Percentiles rank a stretch among this genome's conserved stretches.
Evolutionary conservation across 2,329 filamentous ascomycete species (phyloP).

Genomic region (Phoma sp.): DNA sequence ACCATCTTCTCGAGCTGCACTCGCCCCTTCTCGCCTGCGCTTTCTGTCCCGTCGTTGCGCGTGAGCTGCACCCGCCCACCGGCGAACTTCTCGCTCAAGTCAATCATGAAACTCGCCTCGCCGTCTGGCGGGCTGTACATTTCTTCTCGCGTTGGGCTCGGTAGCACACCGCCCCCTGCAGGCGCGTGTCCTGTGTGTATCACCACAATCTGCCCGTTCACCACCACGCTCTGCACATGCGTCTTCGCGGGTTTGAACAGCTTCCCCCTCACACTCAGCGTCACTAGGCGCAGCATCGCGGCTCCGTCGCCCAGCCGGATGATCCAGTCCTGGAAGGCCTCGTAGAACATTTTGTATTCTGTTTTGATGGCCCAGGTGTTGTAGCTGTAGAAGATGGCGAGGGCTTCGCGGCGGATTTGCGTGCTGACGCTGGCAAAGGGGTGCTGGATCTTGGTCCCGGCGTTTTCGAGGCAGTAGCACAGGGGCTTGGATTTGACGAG

Average conservation of each 20-base stretch:
- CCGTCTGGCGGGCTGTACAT: conserved; percentile 44
- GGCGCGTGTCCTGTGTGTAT: conserved; percentile 18
- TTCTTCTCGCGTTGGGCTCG: conserved; percentile 21
- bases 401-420: conserved; percentile 45
- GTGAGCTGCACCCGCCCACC: conserved; percentile 42
- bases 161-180: conserved; percentile 2
- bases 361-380: conserved; percentile 50
- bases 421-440: conserved; percentile 45
- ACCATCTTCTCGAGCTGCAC: conserved; percentile 33
- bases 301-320: conserved; percentile 43
- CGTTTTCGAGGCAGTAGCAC: conserved; percentile 51
- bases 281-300: conserved; percentile 38
- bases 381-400: conserved; percentile 50
- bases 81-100: conserved; percentile 45
- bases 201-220: conserved; percentile 32
- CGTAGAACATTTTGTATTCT: conserved; percentile 50
- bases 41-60: conserved; percentile 43
- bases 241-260: conserved; percentile 42
- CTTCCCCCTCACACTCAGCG: conserved; percentile 41
- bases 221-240: conserved; percentile 28
- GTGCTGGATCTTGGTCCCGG: conserved; percentile 46
- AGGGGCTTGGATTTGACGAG: conserved; percentile 46
- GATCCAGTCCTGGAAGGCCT: conserved; percentile 50
- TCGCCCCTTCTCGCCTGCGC: conserved; percentile 38
- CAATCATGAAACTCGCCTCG: conserved; percentile 47